Evolutionary conservation across 2,329 filamentous ascomycete species (phyloP), one percentile per base, ranked within the genome.

Genomic region (Colletotrichum sp.): DNA sequence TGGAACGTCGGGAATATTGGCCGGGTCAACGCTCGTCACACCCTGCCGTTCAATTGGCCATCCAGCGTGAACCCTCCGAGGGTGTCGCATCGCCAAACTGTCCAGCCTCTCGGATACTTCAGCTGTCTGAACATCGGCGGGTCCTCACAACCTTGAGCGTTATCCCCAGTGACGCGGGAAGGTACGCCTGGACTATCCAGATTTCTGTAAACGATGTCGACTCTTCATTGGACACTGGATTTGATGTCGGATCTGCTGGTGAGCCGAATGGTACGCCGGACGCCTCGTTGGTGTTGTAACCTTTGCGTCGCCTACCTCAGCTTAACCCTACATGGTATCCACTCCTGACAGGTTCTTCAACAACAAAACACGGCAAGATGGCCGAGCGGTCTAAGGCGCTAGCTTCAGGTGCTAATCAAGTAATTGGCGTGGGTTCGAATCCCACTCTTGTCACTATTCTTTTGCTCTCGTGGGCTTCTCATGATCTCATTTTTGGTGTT

Each of bases 351-450:
- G 0, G 0, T 2, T 0, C 1, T 8, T 8, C 73, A 75, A 13
- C 8, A 44, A 15, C 19, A 30, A 2, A 13, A 6, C 12, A 3
- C 15, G 74, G 74, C 71, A 74, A 76, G 74, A 76, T 76, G 74
- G 74, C 74, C 74, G 74, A 76, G 74, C 74, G 74, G 74, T 76
- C 74, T 69, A 76, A 76, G 74, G 74, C 74, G 74, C 74, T 74
- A 76, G 74, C 74, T 76, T 76, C 74, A 76, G 74, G 74, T 76
- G 74, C 74, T 76, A 74, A 70, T 76, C 70, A 61, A 74, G 74
- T 29, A 76, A 76, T 74, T 61, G 70, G 74, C 74, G 64, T 61
- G 73, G 70, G 73, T 76, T 76, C 73, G 73, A 76, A 73, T 76
- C 73, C 70, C 74, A 65, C 70, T 76, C 73, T 76, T 73, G 70